Percentiles rank a stretch among this genome's conserved stretches.
Evolutionary conservation across 2,329 filamentous ascomycete species (phyloP).

Genomic region (Venturia effusa): DNA sequence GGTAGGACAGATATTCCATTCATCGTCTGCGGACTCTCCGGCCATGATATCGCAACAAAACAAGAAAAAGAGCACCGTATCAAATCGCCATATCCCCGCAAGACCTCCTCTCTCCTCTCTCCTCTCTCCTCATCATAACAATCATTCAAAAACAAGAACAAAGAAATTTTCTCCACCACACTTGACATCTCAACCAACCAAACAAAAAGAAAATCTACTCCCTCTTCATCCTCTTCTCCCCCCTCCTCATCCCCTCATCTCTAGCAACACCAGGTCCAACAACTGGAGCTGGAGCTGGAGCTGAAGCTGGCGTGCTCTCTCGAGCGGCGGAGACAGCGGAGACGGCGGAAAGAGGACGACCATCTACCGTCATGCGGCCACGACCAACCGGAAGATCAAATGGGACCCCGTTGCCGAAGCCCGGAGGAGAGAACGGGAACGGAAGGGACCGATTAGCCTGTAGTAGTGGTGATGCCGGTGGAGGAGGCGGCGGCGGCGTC

Average conservation of each 20-base stretch:
- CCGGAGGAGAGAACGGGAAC: neutral
- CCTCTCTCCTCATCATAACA: neutral
- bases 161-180: neutral
- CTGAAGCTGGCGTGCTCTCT: too few relatives aligned
- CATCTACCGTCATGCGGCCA: neutral
- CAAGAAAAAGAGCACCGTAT: neutral
- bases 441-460: neutral
- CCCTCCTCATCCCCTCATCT: neutral
- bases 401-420: neutral
- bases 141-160: neutral
- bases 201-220: neutral
- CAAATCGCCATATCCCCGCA: neutral
- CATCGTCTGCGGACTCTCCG: neutral
- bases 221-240: neutral
- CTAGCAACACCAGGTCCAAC: neutral
- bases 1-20: neutral
- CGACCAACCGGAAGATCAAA: neutral
- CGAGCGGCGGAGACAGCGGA: neutral
- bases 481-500: neutral
- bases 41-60: neutral
- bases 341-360: neutral
- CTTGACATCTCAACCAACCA: neutral
- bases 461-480: neutral
- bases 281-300: too few relatives aligned
- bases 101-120: too few relatives aligned